Evolutionary conservation across 352 stramenopile genomes (phyloP), one percentile per base, ranked within the genome.

Genomic region (Pythium chondricola): DNA sequence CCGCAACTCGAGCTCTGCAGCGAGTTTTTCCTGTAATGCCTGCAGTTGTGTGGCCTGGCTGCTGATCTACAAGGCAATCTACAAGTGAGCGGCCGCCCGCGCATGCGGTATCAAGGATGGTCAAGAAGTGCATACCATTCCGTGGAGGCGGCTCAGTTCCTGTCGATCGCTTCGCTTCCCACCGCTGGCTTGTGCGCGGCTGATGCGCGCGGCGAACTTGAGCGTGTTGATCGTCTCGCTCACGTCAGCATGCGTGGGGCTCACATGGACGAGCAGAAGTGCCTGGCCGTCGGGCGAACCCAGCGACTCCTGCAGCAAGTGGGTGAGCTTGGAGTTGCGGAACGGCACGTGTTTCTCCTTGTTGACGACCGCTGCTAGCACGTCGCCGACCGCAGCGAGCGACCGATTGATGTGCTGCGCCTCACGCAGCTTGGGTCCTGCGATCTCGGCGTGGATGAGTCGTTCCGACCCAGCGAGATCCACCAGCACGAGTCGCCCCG

Each of bases 321-420:
- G 77, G 17, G 83, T 94, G 20, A 94, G 70, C 60, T 94, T 94
- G 10, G 78, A 86, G 45, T 94, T 92, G 11, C 83, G 67, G 46
- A 83, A 94, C 39, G 81, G 82, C 3, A 94, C 69, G 55, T 92
- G 79, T 21, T 89, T 88, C 18, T 93, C 79, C 57, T 86, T 87
- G 2, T 74, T 71, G 26, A 81, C 51, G 27, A 90, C 51, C 13
- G 81, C 73, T 7, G 69, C 57, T 29, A 92, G 53, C 7, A 94
- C 83, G 42, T 94, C 79, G 8, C 69, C 71, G 17, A 94, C 57
- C 6, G 83, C 80, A 11, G 74, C 63, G 1, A 94, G 67, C 41
- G 80, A 92, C 54, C 89, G 86, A 63, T 88, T 85, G 41, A 94
- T 88, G 40, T 80, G 71, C 58, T 90, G 78, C 9, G 80, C 74